Base-by-base conservation (phyloP, 73 alveolate genomes). In the Paramecium primaurelia region DNA sequence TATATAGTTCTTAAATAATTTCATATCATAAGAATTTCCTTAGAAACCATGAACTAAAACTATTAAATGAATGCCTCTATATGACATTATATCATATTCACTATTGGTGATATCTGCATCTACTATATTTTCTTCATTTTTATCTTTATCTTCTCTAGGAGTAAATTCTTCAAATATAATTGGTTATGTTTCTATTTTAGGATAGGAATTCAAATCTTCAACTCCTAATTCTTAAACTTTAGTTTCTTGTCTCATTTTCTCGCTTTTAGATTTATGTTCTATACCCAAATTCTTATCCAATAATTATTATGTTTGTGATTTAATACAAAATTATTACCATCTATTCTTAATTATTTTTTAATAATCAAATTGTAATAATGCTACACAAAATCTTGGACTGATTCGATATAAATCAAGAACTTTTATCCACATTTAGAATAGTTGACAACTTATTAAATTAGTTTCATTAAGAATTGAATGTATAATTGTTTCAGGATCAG, bases 1-100 rank as follows among this genome's bases (percentile, higher is more conserved):
- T 32, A 98, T 95, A 94, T 97, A 97, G 93, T 97, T 98, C 86
- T 96, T 97, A 69, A 98, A 80, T 69, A 97, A 86, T 60, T 98
- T 94, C 98, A 98, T 94, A 93, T 98, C 99, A 86, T 97, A 96
- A 16, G 99, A 95, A 93, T 98, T 98, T 12, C 99, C 99, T 95
- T 98, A 96, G 89, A 98, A 98, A 30, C 99, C 99, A 92, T 98
- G 99, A 20, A 97, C 99, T 86, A 98, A 94, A 44, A 98, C 98
- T 37, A 97, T 95, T 92, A 98, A 93, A 93, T 98, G 99, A 49
- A 96, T 95, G 9, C 99, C 99, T 64, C 94, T 84, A 86, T 95
- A 92, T 60, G 77, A 93, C 88, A 94, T 92, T 60, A 93, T 95
- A 49, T 75, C 97, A 9, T 64, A 64, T 45, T 92, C 91, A 10